Percentiles rank a stretch among this genome's conserved stretches.
Conservation (phyloP, 495 filamentous ascomycete genomes). For the Talaromyces proteolyticus region DNA sequence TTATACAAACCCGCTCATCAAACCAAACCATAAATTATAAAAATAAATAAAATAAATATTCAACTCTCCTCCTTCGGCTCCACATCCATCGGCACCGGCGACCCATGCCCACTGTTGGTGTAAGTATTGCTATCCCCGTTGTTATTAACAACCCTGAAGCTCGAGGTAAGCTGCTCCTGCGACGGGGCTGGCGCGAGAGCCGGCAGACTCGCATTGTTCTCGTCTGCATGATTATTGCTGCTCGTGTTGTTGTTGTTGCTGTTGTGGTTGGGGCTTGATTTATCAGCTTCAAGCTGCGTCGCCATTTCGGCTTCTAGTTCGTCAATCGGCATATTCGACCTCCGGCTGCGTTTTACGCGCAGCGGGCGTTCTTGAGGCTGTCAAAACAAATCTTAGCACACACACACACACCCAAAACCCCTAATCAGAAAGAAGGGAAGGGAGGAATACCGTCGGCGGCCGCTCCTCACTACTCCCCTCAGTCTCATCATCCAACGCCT, state of each 20-base stretch:
- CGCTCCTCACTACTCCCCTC: conserved; percentile 45
- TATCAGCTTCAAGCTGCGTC: conserved; percentile 3
- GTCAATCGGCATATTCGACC: conserved; percentile 23
- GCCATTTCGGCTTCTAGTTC: conserved; percentile 16
- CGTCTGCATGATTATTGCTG: no score
- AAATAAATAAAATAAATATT: conserved; percentile 9
- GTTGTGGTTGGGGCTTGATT: not conserved
- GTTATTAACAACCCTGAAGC: conserved; percentile 2
- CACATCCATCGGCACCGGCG: conserved; percentile 36
- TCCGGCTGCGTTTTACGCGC: conserved; percentile 74
- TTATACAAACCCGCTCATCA: not conserved
- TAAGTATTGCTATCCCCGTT: not conserved
- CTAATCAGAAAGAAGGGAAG: not conserved
- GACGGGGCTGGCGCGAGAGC: conserved; percentile 24
- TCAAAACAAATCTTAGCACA: not conserved
- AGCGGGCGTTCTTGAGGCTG: conserved; percentile 89
- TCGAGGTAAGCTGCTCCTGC: conserved; percentile 11
- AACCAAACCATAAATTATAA: conserved; percentile 15
- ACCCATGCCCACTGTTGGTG: not conserved
- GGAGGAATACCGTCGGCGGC: conserved; percentile 35
- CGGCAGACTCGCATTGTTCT: conserved; percentile 23
- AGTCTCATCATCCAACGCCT: conserved; percentile 37
- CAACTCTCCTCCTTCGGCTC: conserved; percentile 20
- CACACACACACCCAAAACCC: not conserved
- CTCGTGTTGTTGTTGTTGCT: not conserved